These are phyloP conservation scores for Celoporthe dispersa DNA, from an alignment of 2,329 filamentous ascomycete species.

Conservation along the genomic window DNA sequence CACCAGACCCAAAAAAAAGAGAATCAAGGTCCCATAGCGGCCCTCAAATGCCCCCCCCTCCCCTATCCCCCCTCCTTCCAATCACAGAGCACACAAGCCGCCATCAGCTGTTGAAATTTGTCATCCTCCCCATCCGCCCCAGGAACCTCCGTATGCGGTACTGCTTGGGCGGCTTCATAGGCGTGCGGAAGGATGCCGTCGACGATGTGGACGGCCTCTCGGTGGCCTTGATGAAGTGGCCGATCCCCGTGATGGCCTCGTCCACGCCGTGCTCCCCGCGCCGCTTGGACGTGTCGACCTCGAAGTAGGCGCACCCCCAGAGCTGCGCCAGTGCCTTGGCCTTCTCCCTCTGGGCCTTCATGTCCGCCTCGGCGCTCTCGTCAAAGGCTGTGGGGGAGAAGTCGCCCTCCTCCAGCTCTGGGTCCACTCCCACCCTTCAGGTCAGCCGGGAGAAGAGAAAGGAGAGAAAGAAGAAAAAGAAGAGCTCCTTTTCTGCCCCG, in stretches of 20 bases:
- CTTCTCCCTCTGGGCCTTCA: constrained; percentile 29
- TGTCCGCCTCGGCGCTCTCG: constrained; percentile 27
- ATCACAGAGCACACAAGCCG: too few species aligned
- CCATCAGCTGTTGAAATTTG: constrained; percentile 20
- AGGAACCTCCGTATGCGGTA: constrained; percentile 30
- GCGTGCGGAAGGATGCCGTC: constrained; percentile 28
- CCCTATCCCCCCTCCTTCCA: neutral
- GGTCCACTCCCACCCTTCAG: neutral
- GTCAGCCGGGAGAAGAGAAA: constrained; percentile 11
- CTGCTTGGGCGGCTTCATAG: constrained; percentile 29
- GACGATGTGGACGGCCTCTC: constrained; percentile 29
- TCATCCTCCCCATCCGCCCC: constrained; percentile 28
- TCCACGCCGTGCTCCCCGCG: constrained; percentile 27
- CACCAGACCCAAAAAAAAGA: neutral
- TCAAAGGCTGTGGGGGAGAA: constrained; percentile 26
- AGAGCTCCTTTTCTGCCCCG: neutral
- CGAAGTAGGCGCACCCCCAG: constrained; percentile 29
- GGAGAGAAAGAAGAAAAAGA: neutral
- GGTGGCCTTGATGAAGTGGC: constrained; percentile 26
- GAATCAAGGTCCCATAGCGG: neutral
- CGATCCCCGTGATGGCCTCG: constrained; percentile 27
- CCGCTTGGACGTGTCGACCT: constrained; percentile 27
- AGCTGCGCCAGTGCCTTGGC: constrained; percentile 26
- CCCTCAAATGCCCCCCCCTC: neutral
- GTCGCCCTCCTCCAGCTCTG: constrained; percentile 25